Base-by-base conservation (phyloP, 768 basidiomycete species). In the Leccinum fibrillosum region DNA sequence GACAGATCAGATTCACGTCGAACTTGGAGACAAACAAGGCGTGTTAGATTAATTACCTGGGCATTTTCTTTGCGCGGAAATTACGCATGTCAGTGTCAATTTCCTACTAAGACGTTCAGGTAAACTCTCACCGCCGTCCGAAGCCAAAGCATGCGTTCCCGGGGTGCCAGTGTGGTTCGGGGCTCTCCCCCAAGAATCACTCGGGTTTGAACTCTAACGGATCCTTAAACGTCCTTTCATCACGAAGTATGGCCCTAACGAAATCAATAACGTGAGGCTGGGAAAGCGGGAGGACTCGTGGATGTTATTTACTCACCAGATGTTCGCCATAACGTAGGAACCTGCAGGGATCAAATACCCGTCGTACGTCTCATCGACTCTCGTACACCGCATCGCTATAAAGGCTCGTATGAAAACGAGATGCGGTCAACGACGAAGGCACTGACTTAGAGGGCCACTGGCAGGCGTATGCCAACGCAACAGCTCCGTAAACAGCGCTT, bases 401-500 rank as follows among this genome's bases (percentile, higher is more conserved):
- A 13, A 49, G 4, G 39, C 3, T 25, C 13, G 1, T 2, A 5
- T 25, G n/a, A 4, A 7, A 19, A 11, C 12, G 9, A 19, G 9
- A 49, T 5, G 5, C 4, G 10, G 11, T 19, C 10, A 12, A 25
- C 17, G 17, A n/a, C 1, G 39, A 17, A 10, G 5, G 4, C 6
- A 44, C 52, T 30, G 23, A 61, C 56, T 62, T 19, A 68, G 42
- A 1, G 66, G 66, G 25, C 23, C 57, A n/a, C n/a, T n/a, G n/a
- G n/a, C n/a, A 17, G 65, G 56, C 5, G 59, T 13, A 9, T 66
- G 61, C 68, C 68, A 69, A 11, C 64, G 62, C n/a, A 63, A 52
- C 26, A 67, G 53, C 52, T 73, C 72, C n/a, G 65, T 66, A 32
- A 67, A 56, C 25, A 70, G 7, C 1, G 62, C 70, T 48, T 65